phyloP scores from a whole-genome alignment of 2,329 filamentous ascomycete species.

The Trichoderma atrobrunneum region DNA sequence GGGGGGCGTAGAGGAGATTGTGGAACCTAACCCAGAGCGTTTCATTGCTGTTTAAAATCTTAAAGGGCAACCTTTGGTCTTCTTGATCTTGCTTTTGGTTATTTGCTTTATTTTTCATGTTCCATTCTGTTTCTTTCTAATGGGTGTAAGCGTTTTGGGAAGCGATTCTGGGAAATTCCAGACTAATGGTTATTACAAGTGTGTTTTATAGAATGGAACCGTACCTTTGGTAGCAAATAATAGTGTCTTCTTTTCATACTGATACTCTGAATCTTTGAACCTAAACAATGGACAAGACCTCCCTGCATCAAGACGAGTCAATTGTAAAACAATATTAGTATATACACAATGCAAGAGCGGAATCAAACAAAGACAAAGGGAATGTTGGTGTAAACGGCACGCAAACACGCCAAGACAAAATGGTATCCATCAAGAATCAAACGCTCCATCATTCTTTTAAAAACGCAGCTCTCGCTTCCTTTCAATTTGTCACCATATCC shows the following conservation, averaged over 20 bases:
- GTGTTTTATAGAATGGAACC: neutral
- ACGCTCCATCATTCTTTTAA: neutral
- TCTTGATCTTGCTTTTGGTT: neutral
- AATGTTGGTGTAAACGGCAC: neutral
- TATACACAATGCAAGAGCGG: neutral
- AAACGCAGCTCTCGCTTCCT: neutral
- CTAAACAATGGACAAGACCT: neutral
- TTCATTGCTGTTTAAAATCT: conserved; percentile 28
- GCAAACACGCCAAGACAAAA: neutral
- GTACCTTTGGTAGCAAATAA: neutral
- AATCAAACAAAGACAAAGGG: neutral
- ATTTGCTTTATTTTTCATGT: neutral
- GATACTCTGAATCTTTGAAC: neutral
- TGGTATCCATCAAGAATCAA: conserved; percentile 13
- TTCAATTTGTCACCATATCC: neutral
- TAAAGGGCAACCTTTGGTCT: neutral
- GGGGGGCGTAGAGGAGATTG: conserved; percentile 20
- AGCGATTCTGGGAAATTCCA: neutral
- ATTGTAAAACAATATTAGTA: neutral
- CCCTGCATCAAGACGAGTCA: neutral
- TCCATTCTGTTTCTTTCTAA: neutral
- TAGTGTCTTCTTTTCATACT: neutral
- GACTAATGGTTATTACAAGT: neutral
- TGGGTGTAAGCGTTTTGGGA: neutral
- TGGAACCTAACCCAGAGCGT: conserved; percentile 34